Evolutionary conservation across 306 rosid species (phyloP), one percentile per base, ranked within the genome.

Genomic region (Purshia tridentata): DNA sequence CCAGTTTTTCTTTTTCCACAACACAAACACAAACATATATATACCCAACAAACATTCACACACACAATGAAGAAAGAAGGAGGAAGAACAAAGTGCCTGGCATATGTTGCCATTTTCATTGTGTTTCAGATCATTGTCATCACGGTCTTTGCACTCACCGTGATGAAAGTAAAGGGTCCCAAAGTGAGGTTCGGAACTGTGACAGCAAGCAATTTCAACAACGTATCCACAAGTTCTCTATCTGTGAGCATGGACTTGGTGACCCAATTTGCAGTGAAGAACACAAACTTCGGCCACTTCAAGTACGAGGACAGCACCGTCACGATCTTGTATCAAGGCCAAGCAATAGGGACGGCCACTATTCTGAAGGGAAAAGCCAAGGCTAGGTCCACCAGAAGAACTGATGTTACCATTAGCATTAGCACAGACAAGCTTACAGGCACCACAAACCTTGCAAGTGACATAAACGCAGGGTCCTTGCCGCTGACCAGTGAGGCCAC

Each of bases 101-200:
- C 81, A 15, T 87, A 87, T 44, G 46, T 80, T 58, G 83, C 80
- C 0, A 86, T 89, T 9, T 23, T 89, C 58, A 0, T 85, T 4
- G 68, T 84, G 54, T 16, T 89, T 53, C 65, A 78, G 1, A 57
- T 69, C 14, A 77, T 84, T 19, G 77, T 80, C 23, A 11, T 85
- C 37, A 5, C 84, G 20, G 81, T 78, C 13, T 78, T 89, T 1
- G 74, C 74, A 13, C 85, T 89, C 47, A 85, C 89, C 2, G 84
- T 89, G 9, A 62, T 83, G 83, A 79, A 76, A 67, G 58, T 81
- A 0, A 80, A 81, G 72, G 83, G 83, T n/a, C 95, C 88, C 0
- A 50, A 59, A 48, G 76, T 85, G 8, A 67, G 59, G 35, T 79
- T 72, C 46, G 23, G 59, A 6, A 7, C 50, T 16, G 47, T 15